Conservation (phyloP, 2,329 filamentous ascomycete species). For the Colletotrichum eleusines region DNA sequence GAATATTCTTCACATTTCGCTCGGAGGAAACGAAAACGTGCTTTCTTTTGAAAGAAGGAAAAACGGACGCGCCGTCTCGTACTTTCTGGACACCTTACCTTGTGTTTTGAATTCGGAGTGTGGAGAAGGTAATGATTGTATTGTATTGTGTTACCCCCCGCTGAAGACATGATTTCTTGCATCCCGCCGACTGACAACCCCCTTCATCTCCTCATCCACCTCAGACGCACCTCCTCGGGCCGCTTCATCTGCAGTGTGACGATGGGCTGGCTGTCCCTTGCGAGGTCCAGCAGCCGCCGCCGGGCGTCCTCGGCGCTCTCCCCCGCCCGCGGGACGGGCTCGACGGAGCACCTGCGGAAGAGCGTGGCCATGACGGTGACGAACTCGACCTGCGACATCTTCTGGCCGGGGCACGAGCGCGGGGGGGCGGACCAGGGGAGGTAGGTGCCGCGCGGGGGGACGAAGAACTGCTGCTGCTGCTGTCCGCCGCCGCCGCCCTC, state of each 20-base stretch:
- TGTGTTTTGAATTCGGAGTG: too few species aligned
- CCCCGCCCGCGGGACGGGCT: background rate
- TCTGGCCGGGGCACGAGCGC: slow-evolving; percentile 64
- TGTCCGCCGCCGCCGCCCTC: too few species aligned
- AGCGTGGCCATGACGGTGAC: slow-evolving; percentile 58
- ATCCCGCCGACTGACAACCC: too few species aligned
- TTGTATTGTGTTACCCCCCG: too few species aligned
- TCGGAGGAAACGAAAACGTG: background rate
- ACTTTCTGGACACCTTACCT: too few species aligned
- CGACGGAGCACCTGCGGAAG: slow-evolving; percentile 44
- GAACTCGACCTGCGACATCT: slow-evolving; percentile 69
- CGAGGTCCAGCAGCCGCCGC: background rate
- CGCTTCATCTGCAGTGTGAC: slow-evolving; percentile 12
- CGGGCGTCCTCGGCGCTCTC: background rate
- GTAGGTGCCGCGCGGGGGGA: slow-evolving; percentile 51
- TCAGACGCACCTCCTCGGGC: slow-evolving; percentile 1
- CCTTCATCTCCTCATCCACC: background rate
- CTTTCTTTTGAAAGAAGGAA: too few species aligned
- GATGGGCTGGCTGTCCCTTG: slow-evolving; percentile 2
- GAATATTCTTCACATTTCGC: background rate
- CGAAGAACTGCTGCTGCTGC: background rate
- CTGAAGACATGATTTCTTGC: too few species aligned
- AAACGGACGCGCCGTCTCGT: too few species aligned
- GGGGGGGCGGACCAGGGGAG: slow-evolving; percentile 63
- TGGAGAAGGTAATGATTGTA: too few species aligned